Percentiles rank a stretch among this genome's conserved stretches.
phyloP scores from a whole-genome alignment of 805 yeast genomes.

The Ogataea paraovalis region DNA sequence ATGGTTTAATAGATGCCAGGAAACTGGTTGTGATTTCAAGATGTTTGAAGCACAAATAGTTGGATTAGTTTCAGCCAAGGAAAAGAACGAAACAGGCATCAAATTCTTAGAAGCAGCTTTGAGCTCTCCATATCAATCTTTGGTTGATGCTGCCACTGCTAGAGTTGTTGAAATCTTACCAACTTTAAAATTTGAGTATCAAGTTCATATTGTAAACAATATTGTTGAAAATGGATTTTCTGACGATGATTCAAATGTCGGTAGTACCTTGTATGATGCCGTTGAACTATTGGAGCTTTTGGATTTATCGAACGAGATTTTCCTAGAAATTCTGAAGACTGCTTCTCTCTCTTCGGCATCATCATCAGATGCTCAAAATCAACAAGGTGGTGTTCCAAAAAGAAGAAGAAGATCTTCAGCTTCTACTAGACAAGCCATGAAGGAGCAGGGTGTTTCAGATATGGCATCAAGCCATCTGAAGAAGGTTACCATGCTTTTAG shows the following conservation, averaged over 20 bases:
- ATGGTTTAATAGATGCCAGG: constrained; percentile 42
- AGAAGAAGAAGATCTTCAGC: constrained; percentile 83
- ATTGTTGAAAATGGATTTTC: constrained; percentile 48
- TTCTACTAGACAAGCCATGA: constrained; percentile 69
- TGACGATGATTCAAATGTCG: constrained; percentile 29
- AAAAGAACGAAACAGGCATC: constrained; percentile 51
- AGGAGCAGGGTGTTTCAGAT: constrained; percentile 63
- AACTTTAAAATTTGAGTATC: constrained; percentile 52
- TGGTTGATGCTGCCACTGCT: constrained; percentile 45
- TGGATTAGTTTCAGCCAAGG: constrained; percentile 58
- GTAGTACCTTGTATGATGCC: constrained; percentile 45
- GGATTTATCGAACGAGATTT: constrained; percentile 49
- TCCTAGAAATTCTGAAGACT: constrained; percentile 54
- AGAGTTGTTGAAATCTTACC: constrained; percentile 56
- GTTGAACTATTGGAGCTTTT: constrained; percentile 51
- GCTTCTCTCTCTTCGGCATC: constrained; percentile 31
- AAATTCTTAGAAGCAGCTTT: constrained; percentile 57
- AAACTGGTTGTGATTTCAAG: constrained; percentile 46
- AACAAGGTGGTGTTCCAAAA: constrained; percentile 48
- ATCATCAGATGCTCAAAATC: constrained; percentile 26
- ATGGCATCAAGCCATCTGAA: constrained; percentile 77
- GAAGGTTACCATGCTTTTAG: constrained; percentile 74
- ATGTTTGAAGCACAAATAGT: constrained; percentile 57
- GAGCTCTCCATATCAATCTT: constrained; percentile 38
- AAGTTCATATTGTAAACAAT: constrained; percentile 53